Evolutionary conservation across 2,329 filamentous ascomycete species (phyloP).

Genomic region (Diplodia scrobiculata): DNA sequence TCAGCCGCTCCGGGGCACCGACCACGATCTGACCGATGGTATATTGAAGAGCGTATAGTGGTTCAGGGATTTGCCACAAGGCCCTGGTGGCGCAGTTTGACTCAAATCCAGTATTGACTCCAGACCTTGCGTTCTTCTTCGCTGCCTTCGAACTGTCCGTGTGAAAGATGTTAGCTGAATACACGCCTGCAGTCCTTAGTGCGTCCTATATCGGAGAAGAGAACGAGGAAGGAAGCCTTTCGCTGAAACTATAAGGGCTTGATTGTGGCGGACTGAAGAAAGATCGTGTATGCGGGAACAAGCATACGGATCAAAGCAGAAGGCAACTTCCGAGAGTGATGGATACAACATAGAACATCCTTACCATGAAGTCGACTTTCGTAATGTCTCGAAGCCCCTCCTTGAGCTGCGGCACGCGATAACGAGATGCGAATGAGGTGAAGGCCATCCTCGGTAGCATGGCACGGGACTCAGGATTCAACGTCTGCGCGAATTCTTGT

Average conservation of each 20-base stretch:
- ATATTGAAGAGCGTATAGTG: background rate
- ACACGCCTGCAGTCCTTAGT: background rate
- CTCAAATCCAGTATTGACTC: slow-evolving; percentile 73
- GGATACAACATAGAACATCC: background rate
- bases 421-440: slow-evolving; percentile 70
- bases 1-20: slow-evolving; percentile 1
- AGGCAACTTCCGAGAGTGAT: background rate
- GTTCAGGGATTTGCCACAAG: background rate
- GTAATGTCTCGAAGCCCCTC: slow-evolving; percentile 86
- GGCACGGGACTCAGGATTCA: slow-evolving; percentile 80
- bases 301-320: slow-evolving; percentile 6
- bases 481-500: slow-evolving; percentile 43
- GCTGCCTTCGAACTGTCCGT: slow-evolving; percentile 64
- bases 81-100: background rate
- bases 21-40: background rate
- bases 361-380: slow-evolving; percentile 69
- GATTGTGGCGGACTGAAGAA: background rate
- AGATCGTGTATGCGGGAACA: background rate
- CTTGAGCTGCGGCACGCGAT: slow-evolving; percentile 67
- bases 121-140: slow-evolving; percentile 70
- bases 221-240: background rate
- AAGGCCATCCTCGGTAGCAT: slow-evolving; percentile 80
- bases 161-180: slow-evolving; percentile 4
- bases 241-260: background rate
- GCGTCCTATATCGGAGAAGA: background rate